phyloP scores from a whole-genome alignment of 2,329 filamentous ascomycete species.

The Ascochyta viciae-villosae region DNA sequence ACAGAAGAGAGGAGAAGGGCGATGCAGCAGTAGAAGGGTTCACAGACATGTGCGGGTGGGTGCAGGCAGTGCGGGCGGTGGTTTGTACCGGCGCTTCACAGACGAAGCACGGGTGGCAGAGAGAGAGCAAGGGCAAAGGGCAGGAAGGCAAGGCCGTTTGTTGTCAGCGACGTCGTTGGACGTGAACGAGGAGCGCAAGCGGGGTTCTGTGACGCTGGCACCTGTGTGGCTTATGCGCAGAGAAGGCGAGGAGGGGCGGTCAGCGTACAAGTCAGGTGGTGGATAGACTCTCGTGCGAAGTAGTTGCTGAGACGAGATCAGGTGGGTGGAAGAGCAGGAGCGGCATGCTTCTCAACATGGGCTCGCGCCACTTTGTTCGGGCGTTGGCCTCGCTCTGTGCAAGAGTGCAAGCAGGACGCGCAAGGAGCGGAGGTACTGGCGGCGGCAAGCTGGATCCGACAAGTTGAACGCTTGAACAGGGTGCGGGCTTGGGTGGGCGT shows the following conservation, averaged over 20 bases:
- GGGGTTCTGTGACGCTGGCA: slow-evolving; percentile 28
- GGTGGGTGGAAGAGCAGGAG: slow-evolving; percentile 6
- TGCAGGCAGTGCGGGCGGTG: slow-evolving; percentile 17
- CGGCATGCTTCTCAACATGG: slow-evolving; percentile 25
- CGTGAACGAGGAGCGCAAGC: slow-evolving; percentile 14
- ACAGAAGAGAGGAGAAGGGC: not conserved
- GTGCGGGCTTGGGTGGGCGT: slow-evolving; percentile 7
- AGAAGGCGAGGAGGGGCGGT: slow-evolving; percentile 23
- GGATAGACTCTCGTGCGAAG: not conserved
- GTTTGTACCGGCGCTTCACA: slow-evolving; percentile 29
- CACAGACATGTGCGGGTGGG: slow-evolving; percentile 15
- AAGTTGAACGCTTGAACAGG: not conserved
- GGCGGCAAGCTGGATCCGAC: slow-evolving; percentile 17
- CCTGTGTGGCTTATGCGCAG: slow-evolving; percentile 22
- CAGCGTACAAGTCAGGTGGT: slow-evolving; percentile 22
- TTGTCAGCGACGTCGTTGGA: slow-evolving; percentile 11
- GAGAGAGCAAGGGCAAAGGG: slow-evolving; percentile 17
- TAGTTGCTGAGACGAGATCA: slow-evolving; percentile 20
- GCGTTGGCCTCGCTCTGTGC: slow-evolving; percentile 2
- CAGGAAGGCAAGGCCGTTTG: slow-evolving; percentile 11
- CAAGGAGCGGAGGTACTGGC: slow-evolving; percentile 15
- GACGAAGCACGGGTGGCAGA: slow-evolving; percentile 19
- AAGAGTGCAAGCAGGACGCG: not conserved
- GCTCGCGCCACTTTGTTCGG: slow-evolving; percentile 16
- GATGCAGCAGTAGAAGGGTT: not conserved